Conservation (phyloP, 345 rosid genomes). For the Eucalyptus regnans region DNA sequence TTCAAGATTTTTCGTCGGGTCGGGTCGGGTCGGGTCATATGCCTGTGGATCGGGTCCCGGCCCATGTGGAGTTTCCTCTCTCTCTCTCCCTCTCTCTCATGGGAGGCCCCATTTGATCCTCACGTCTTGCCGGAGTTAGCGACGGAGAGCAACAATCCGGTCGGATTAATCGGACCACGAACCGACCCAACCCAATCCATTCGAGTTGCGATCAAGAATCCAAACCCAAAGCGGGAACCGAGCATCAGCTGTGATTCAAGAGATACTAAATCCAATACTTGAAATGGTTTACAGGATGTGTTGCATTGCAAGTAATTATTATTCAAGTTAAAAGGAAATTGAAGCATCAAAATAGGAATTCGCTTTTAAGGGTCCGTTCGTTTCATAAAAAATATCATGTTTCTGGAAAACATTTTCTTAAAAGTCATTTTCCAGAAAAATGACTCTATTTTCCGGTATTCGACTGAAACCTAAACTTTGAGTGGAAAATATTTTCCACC, state of each 20-base stretch:
- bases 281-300: background rate
- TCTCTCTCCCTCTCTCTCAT: background rate
- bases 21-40: background rate
- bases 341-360: background rate
- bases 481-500: too few species aligned
- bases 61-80: background rate
- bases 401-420: too few species aligned
- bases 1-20: background rate
- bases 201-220: background rate
- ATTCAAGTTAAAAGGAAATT: background rate
- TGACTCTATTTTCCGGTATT: too few species aligned
- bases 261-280: background rate
- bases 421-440: too few species aligned
- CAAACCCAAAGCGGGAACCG: background rate
- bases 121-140: background rate
- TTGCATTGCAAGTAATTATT: background rate
- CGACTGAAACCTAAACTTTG: too few species aligned
- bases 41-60: background rate
- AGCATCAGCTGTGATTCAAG: background rate
- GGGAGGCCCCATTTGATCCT: background rate
- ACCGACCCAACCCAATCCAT: background rate
- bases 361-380: fast-evolving
- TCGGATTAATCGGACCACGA: background rate
- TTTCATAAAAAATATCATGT: too few species aligned
- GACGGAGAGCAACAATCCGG: fast-evolving